Percentiles rank a stretch among this genome's conserved stretches.
Evolutionary conservation across 495 filamentous ascomycete genomes (phyloP).

Genomic region (Bryoglossum gracile): DNA sequence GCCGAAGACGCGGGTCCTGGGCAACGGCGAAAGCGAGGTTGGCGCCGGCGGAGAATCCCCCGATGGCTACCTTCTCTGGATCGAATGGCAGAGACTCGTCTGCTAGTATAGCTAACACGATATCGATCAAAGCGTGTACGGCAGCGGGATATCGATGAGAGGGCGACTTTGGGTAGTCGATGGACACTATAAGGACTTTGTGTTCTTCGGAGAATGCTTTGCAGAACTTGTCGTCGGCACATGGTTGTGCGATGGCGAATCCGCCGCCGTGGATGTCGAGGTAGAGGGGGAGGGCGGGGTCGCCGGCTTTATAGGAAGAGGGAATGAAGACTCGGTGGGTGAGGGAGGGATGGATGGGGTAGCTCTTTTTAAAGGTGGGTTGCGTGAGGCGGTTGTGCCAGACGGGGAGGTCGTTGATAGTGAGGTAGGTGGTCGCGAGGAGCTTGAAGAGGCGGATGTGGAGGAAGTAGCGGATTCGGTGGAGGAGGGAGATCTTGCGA

Average conservation of each 20-base stretch:
- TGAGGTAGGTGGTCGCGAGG: not conserved
- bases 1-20: conserved; percentile 28
- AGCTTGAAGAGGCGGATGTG: conserved; percentile 13
- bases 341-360: conserved; percentile 28
- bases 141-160: conserved; percentile 28
- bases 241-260: conserved; percentile 26
- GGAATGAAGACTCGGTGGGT: conserved; percentile 31
- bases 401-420: not conserved
- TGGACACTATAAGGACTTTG: conserved; percentile 30
- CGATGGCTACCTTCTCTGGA: conserved; percentile 26
- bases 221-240: conserved; percentile 30
- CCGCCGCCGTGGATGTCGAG: conserved; percentile 36
- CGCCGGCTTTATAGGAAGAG: conserved; percentile 23
- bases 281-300: conserved; percentile 28
- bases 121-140: conserved; percentile 25
- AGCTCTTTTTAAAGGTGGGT: conserved; percentile 30
- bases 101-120: conserved; percentile 20
- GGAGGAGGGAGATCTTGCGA: not conserved
- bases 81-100: conserved; percentile 27
- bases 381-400: conserved; percentile 9
- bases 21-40: conserved; percentile 28
- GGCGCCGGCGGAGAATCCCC: conserved; percentile 34
- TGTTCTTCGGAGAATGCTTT: conserved; percentile 25
- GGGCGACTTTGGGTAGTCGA: conserved; percentile 34
- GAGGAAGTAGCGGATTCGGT: conserved; percentile 1